Base-by-base conservation (phyloP, 2,329 filamentous ascomycete genomes). In the Fusarium robinianum region DNA sequence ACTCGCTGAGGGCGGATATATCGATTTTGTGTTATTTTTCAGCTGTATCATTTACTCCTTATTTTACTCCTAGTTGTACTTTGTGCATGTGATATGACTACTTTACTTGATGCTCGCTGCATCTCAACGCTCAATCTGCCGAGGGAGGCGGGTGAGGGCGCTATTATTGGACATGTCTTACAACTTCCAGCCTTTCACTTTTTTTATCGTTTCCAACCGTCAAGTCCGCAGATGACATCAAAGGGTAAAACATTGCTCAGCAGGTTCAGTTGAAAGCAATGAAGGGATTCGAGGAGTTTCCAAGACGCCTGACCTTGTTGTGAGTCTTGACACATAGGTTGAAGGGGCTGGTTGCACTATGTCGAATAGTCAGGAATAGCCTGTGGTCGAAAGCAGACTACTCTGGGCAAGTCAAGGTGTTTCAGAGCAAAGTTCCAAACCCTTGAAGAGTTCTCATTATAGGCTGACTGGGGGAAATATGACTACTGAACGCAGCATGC, bases 321-420 rank as follows among this genome's bases (percentile, higher is more conserved):
- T 45, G 53, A 33, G 33, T 16, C 22, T 31, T 19, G 26, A 39
- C 41, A 45, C 51, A 61, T 61, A 47, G 19, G 26, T 46, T 16
- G 17, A 35, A 36, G 52, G 41, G 58, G 58, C 53, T 60, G 58
- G 46, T 15, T n/a, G n/a, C n/a, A n/a, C n/a, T n/a, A n/a, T n/a
- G n/a, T n/a, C n/a, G n/a, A n/a, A 15, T 16, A 11, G 11, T 30
- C 27, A 49, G 27, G 27, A 46, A 35, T 51, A 43, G 46, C 34
- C 26, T 21, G 8, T 49, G 30, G 32, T 55, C 29, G 45, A 43
- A 36, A 51, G 23, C 51, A 36, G 43, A n/a, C n/a, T n/a, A n/a
- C 44, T 41, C 23, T 33, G 39, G 31, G 23, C 31, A n/a, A n/a
- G n/a, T 32, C 30, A 23, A 6, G 25, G 14, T 59, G 53, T 61